Base-by-base conservation (phyloP, 208 protist species). In the Wallacemonas sp. region DNA sequence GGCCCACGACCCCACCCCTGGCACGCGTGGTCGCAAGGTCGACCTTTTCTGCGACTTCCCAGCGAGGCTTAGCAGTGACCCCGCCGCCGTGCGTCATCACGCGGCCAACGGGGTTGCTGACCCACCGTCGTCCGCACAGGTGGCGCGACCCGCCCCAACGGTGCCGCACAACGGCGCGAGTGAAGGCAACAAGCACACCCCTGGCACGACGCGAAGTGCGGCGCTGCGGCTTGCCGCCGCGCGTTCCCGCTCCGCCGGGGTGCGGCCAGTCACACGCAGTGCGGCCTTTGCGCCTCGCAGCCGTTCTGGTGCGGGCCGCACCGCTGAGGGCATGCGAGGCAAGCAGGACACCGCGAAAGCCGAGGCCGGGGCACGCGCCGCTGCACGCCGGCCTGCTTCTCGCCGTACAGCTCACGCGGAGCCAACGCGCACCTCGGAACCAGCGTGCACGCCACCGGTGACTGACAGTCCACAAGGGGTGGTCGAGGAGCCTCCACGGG, bases 11-110 rank as follows among this genome's bases (percentile, higher is more conserved):
- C 15, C 68, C 3, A 29, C 55, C 48, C 44, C 12, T 3, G 60
- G 50, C n/a, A 5, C 41, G n/a, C 5, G 9, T 10, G 63, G 63
- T 12, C 41, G 55, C 6, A 86, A 82, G 58, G 52, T 87, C 3
- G 83, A 91, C 30, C 54, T 93, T 1, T 89, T 79, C 66, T 91
- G 84, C 57, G 84, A 91, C 63, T 91, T 84, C 52, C 73, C 66
- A 10, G 36, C 77, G 15, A n/a, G 79, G 37, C 87, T 79, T n/a
- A 68, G 46, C 24, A 46, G 22, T 19, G 19, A 48, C 62, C 50
- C 26, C 12, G 33, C 46, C 48, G 50, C 32, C 63, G 39, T 26
- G 54, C 19, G 19, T 19, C 48, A 41, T 19, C 48, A 55, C n/a
- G n/a, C n/a, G 17, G 26, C 13, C 44, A 59, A 32, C 52, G 39